Conservation (phyloP, 345 rosid species). For the Passiflora organensis region DNA sequence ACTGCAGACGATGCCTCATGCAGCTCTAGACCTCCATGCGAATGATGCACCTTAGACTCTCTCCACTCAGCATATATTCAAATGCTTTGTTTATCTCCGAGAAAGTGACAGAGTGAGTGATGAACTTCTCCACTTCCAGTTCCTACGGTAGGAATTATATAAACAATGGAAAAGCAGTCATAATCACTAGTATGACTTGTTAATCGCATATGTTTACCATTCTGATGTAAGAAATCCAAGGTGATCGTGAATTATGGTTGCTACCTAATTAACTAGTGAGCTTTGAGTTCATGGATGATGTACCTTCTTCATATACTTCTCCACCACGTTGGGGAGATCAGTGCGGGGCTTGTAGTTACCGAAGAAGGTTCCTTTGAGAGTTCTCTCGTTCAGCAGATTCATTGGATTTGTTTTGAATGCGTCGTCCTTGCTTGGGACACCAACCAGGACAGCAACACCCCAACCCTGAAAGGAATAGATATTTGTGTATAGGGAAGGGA, state of each 20-base stretch:
- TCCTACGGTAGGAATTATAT: constrained; percentile 39
- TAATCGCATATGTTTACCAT: background rate
- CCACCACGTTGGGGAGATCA: constrained; percentile 8
- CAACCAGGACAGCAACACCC: constrained; percentile 14
- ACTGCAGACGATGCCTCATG: background rate
- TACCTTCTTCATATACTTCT: constrained; percentile 12
- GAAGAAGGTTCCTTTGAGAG: constrained; percentile 12
- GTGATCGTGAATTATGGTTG: no score
- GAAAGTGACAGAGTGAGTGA: constrained; percentile 53
- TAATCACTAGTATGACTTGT: background rate
- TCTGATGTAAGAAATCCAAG: no score
- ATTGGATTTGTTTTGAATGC: constrained; percentile 8
- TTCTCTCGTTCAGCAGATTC: constrained; percentile 9
- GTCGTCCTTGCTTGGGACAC: constrained; percentile 3
- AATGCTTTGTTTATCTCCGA: constrained; percentile 61
- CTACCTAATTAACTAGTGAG: background rate
- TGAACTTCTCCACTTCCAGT: constrained; percentile 52
- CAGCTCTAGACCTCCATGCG: constrained; percentile 28
- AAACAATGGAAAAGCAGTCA: no score
- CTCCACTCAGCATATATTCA: constrained; percentile 49
- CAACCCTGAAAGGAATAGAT: constrained; percentile 7
- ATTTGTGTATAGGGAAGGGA: no score
- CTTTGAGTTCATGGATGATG: background rate
- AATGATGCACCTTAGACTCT: constrained; percentile 51
- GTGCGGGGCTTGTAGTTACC: constrained; percentile 11